Evolutionary conservation across 2,329 filamentous ascomycete species (phyloP).

Genomic region (Alternaria triticimaculans): DNA sequence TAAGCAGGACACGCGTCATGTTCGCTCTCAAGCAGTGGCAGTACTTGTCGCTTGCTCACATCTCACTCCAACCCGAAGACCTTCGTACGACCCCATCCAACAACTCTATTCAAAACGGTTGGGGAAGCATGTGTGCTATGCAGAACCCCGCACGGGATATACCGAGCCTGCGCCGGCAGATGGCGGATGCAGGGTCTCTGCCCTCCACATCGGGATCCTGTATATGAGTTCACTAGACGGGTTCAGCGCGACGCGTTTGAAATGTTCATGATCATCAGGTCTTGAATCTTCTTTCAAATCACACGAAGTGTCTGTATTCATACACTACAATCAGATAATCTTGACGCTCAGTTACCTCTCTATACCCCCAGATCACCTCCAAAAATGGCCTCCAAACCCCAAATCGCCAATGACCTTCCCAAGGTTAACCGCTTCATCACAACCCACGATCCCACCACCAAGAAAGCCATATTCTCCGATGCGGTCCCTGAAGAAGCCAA

Average conservation of each 20-base stretch:
- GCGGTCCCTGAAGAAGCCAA: constrained; percentile 30
- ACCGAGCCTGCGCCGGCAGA: constrained; percentile 5
- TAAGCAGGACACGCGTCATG: not conserved
- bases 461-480: constrained; percentile 44
- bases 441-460: constrained; percentile 40
- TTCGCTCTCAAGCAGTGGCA: not conserved
- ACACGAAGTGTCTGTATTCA: not conserved
- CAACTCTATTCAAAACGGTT: not conserved
- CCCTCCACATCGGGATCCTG: constrained; percentile 17
- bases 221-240: not conserved
- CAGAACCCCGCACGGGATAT: not conserved
- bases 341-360: not conserved
- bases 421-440: constrained; percentile 46
- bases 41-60: not conserved
- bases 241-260: not conserved
- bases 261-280: not conserved
- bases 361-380: not conserved
- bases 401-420: constrained; percentile 31
- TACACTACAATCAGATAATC: not conserved
- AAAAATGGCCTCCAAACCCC: constrained; percentile 21
- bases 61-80: not conserved
- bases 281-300: not conserved
- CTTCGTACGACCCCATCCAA: not conserved
- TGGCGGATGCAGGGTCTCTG: not conserved
- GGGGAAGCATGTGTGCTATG: not conserved